Conservation (phyloP, 441 rosid species). For the Bruguiera hainesii region DNA sequence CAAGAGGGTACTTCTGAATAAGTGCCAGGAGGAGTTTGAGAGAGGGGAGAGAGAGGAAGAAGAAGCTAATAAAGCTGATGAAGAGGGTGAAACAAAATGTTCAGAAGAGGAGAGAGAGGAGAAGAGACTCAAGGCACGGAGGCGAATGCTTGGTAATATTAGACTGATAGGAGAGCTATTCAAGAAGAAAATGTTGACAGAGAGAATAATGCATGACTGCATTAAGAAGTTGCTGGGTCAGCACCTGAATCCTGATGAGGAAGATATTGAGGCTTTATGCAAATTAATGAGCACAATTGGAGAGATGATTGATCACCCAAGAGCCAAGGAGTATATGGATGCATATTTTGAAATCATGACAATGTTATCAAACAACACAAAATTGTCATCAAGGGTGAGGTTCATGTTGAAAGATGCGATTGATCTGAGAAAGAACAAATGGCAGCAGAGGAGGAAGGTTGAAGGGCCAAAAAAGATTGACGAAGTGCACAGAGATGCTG, state of each 20-base stretch:
- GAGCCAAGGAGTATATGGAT: conserved; percentile 70
- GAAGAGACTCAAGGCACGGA: conserved; percentile 78
- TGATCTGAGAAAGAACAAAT: conserved; percentile 83
- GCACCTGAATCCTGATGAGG: conserved; percentile 82
- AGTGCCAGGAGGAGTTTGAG: conserved; percentile 97
- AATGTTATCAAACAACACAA: conserved; percentile 64
- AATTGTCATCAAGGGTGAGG: conserved; percentile 76
- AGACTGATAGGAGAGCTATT: conserved; percentile 97
- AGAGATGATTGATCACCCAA: conserved; percentile 74
- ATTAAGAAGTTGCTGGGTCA: conserved; percentile 70
- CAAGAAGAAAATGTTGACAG: conserved; percentile 88
- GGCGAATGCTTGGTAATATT: conserved; percentile 94
- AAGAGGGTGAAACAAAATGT: conserved; percentile 80
- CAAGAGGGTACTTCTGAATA: conserved; percentile 77
- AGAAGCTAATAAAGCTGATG: conserved; percentile 85
- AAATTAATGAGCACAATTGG: conserved; percentile 96
- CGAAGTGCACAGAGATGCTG: conserved; percentile 99
- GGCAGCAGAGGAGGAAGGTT: conserved; percentile 98
- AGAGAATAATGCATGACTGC: conserved; percentile 90
- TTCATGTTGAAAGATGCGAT: conserved; percentile 90
- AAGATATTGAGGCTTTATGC: conserved; percentile 87
- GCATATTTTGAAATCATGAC: conserved; percentile 69
- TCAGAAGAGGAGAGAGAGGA: conserved; percentile 83
- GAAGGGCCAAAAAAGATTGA: conserved; percentile 99
- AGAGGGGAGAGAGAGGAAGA: conserved; percentile 89